A percentile compares a stretch with the other conserved stretches of the same genome.
Conservation (phyloP, 2,329 filamentous ascomycete species). For the Trichoderma pleuroti region DNA sequence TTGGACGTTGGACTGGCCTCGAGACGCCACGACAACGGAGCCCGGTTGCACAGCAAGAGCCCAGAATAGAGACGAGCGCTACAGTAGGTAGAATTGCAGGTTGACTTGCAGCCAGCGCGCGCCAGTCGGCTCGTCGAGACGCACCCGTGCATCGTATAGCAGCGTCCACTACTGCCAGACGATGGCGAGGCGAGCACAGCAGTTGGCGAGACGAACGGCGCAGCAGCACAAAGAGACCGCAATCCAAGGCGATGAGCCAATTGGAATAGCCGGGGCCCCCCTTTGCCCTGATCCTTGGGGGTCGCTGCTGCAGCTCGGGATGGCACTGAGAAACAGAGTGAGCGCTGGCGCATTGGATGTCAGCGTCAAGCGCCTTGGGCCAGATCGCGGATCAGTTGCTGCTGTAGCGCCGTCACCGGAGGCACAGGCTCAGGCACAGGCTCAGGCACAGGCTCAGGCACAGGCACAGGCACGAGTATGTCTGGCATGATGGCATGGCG, state of each 20-base stretch:
- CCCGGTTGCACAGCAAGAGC: neutral
- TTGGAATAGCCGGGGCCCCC: neutral
- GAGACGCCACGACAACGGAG: neutral
- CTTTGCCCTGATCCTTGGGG: neutral
- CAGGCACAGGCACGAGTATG: neutral
- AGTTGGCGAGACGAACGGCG: slow-evolving; percentile 5
- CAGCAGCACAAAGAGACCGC: neutral
- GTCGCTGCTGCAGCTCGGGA: slow-evolving; percentile 1
- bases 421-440: neutral
- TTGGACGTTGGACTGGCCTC: neutral
- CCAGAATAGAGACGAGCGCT: slow-evolving; percentile 13
- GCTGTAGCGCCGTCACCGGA: neutral
- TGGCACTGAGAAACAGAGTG: neutral
- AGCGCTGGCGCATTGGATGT: neutral
- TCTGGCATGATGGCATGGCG: neutral
- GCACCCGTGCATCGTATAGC: neutral
- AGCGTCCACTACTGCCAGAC: neutral
- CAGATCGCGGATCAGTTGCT: neutral
- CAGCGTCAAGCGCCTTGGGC: slow-evolving; percentile 4
- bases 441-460: neutral
- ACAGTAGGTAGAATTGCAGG: neutral
- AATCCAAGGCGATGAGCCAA: neutral
- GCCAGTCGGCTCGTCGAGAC: neutral
- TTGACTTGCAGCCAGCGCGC: slow-evolving; percentile 13
- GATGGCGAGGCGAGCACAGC: neutral